A percentile compares a stretch with the other conserved stretches of the same genome.
Conservation (phyloP, 306 rosid genomes). For the Lathyrus sativus region DNA sequence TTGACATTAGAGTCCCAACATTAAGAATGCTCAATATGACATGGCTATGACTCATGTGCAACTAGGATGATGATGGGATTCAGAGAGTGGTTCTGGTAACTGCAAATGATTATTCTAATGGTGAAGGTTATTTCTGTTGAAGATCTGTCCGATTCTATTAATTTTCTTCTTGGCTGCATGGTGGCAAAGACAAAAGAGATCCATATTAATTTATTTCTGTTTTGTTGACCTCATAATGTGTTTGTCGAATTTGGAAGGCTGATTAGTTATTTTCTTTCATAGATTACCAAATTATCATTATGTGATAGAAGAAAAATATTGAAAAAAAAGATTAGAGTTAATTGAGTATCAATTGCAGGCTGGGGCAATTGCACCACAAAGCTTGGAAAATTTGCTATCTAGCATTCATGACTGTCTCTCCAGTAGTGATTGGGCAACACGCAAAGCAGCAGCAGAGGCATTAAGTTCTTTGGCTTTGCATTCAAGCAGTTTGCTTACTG, state of each 20-base stretch:
- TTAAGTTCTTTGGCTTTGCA: conserved; percentile 72
- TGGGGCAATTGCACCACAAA: conserved; percentile 84
- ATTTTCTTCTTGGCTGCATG: conserved; percentile 17
- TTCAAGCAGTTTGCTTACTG: conserved; percentile 71
- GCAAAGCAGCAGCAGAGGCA: conserved; percentile 96
- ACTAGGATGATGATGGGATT: conserved; percentile 19
- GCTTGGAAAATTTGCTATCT: conserved; percentile 74
- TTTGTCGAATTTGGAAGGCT: too few relatives aligned
- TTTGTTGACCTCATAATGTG: conserved; percentile 14
- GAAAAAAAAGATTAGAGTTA: conserved; percentile 32
- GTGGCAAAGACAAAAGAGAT: conserved; percentile 14
- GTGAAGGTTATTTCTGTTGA: conserved; percentile 3
- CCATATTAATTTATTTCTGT: conserved; percentile 5
- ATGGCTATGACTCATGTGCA: background rate
- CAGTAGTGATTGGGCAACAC: conserved; percentile 92
- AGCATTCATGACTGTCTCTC: conserved; percentile 80
- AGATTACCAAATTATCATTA: background rate
- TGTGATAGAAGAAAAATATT: conserved; percentile 8
- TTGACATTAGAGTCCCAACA: background rate
- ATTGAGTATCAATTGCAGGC: conserved; percentile 58
- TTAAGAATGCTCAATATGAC: conserved; percentile 21
- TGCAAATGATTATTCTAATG: conserved; percentile 19
- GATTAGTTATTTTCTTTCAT: conserved; percentile 25
- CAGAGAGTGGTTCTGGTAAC: conserved; percentile 8
- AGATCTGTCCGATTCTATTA: background rate